These are phyloP conservation scores for Fusarium torreyae DNA, from an alignment of 2,329 filamentous ascomycete genomes.

Conservation along the genomic window DNA sequence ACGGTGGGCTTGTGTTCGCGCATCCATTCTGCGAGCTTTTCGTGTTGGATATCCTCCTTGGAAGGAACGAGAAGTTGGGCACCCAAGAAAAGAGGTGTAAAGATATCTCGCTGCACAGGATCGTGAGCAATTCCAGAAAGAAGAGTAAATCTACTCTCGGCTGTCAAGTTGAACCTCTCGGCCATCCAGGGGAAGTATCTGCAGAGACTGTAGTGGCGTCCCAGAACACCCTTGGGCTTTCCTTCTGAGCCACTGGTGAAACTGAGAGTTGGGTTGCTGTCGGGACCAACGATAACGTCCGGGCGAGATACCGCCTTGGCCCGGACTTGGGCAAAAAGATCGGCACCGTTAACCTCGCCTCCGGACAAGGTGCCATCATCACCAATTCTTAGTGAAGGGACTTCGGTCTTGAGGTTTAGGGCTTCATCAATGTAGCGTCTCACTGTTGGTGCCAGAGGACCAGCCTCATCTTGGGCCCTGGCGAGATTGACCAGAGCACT, in stretches of 20 bases:
- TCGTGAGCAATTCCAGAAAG: slow-evolving; percentile 88
- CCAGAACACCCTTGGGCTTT: slow-evolving; percentile 86
- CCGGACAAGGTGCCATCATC: slow-evolving; percentile 22
- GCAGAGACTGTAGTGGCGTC: slow-evolving; percentile 87
- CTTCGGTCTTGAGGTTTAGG: slow-evolving; percentile 28
- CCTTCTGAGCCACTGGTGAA: slow-evolving; percentile 85
- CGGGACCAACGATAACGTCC: slow-evolving; percentile 85
- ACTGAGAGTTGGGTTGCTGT: slow-evolving; percentile 60
- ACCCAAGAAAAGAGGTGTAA: slow-evolving; percentile 90
- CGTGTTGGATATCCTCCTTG: slow-evolving; percentile 87
- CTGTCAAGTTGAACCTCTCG: slow-evolving; percentile 80
- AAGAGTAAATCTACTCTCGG: slow-evolving; percentile 84
- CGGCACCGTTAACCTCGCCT: slow-evolving; percentile 20
- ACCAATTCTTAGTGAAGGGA: slow-evolving; percentile 18
- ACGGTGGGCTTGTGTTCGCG: slow-evolving; percentile 80
- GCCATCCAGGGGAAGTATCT: slow-evolving; percentile 97
- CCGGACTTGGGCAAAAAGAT: slow-evolving; percentile 51
- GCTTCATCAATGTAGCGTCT: slow-evolving; percentile 17
- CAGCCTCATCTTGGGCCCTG: slow-evolving; percentile 76
- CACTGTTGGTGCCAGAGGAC: slow-evolving; percentile 28
- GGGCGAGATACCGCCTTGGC: slow-evolving; percentile 71
- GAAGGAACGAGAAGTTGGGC: slow-evolving; percentile 84
- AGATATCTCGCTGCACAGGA: slow-evolving; percentile 78
- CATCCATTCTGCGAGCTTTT: slow-evolving; percentile 87
- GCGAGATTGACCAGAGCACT: slow-evolving; percentile 79